Evolutionary conservation across 371 early-diverging fungal species (phyloP), one percentile per base, ranked within the genome.

Genomic region (Nematocida sp.): DNA sequence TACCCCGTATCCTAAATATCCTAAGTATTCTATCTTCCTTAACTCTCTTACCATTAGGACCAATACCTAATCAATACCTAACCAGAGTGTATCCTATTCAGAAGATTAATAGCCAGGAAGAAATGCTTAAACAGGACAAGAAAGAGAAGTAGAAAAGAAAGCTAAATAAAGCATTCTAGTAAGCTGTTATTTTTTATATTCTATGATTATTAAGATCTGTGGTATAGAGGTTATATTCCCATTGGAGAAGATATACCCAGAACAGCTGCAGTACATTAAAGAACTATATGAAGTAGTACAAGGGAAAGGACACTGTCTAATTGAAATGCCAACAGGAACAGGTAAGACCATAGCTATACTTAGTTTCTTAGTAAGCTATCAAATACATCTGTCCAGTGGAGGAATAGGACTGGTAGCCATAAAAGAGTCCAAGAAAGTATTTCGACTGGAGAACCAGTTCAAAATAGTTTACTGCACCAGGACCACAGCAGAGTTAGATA

Each of bases 311-410:
- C 92, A 93, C 78, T 89, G 90, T 76, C 86, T 96, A 53, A 86
- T 99, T 17, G 98, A 99, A 85, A 97, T 97, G 95, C 97, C 98
- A 54, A 96, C 96, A 17, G 98, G 99, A 45, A 96, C 98, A 0
- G 99, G 99, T 15, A 99, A 99, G 83, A 99, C 99, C 0, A 87
- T 96, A 9, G 89, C 95, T 15, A 85, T 99, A 15, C 84, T 99
- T 2, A 93, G 96, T 27, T 85, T 95, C 2, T 93, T 94, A 79
- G 87, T 99, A n/a, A 88, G 96, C 23, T 97, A 96, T 84, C 63
- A 74, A 31, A 29, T 82, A 1, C 62, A 81, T 54, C 61, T 76
- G 47, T 75, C 70, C 74, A 74, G 65, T 40, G 19, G 53, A n/a
- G 76, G 74, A 31, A 31, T 25, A 19, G 76, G 76, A 3, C 35